These are phyloP conservation scores for Anisodus tanguticus DNA, from an alignment of 257 asterid species.

Conservation along the genomic window DNA sequence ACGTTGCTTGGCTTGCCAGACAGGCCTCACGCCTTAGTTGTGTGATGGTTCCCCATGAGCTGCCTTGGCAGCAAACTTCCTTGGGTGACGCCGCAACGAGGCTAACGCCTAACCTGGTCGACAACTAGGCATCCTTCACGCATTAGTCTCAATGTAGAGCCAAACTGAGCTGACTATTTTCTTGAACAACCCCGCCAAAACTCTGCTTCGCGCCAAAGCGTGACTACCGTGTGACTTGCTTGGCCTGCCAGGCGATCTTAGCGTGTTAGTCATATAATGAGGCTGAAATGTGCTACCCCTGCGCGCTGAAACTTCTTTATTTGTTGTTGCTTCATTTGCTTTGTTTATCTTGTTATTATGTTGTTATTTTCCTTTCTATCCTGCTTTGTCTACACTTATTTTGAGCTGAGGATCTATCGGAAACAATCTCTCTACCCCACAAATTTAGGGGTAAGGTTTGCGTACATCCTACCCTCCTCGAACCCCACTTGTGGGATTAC, in stretches of 20 bases:
- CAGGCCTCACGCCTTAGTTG: background rate
- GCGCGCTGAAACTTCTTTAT: background rate
- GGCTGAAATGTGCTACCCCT: constrained; percentile 17
- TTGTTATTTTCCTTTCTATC: too few relatives aligned
- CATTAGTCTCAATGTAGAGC: background rate
- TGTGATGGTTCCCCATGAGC: background rate
- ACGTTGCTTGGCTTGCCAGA: background rate
- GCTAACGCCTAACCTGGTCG: background rate
- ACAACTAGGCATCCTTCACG: background rate
- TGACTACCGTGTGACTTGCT: background rate
- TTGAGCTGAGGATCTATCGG: too few relatives aligned
- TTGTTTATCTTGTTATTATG: too few relatives aligned
- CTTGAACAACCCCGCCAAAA: background rate
- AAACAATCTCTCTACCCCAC: too few relatives aligned
- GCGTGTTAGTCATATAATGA: background rate
- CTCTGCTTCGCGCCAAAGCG: background rate
- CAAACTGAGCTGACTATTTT: background rate
- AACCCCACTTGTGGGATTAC: too few relatives aligned
- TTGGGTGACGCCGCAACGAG: background rate
- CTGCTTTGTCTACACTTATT: too few relatives aligned
- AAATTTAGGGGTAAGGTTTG: too few relatives aligned
- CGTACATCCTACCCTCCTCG: too few relatives aligned
- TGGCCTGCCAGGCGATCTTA: background rate
- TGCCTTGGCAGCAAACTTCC: constrained; percentile 11
- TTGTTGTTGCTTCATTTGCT: too few relatives aligned